Conservation (phyloP, 2,329 filamentous ascomycete species). For the Daldinia sp. region DNA sequence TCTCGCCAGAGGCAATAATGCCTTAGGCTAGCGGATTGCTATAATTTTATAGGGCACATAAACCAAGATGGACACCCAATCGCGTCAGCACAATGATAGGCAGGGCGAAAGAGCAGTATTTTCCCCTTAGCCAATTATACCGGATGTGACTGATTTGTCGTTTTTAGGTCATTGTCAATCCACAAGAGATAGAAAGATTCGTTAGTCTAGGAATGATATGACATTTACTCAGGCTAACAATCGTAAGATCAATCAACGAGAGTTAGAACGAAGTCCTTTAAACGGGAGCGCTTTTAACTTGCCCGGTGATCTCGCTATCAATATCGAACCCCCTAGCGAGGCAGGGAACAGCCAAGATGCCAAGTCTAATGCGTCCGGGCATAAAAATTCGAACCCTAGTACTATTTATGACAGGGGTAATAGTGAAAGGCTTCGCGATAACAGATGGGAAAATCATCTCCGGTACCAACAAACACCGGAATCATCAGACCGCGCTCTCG, state of each 20-base stretch:
- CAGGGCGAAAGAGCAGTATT: background rate
- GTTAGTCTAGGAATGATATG: background rate
- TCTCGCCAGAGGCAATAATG: background rate
- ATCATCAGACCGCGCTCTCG: background rate
- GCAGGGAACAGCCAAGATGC: background rate
- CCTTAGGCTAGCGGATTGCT: background rate
- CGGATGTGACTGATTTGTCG: background rate
- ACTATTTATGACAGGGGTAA: conserved; percentile 3
- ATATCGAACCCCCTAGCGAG: background rate
- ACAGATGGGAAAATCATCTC: too few relatives aligned
- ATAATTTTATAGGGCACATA: background rate
- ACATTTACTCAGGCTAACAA: background rate
- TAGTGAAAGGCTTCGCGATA: conserved; percentile 3
- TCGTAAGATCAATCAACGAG: background rate
- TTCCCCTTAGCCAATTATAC: background rate
- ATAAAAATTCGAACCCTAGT: background rate
- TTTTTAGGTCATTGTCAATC: background rate
- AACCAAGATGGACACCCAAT: background rate
- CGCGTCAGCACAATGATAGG: background rate
- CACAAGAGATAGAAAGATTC: background rate
- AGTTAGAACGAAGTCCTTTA: background rate
- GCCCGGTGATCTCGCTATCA: background rate
- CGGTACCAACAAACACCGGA: background rate
- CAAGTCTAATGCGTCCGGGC: background rate
- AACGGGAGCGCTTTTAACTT: background rate